These are phyloP conservation scores for Backusella circina DNA, from an alignment of 192 early-diverging fungal species.

Conservation along the genomic window DNA sequence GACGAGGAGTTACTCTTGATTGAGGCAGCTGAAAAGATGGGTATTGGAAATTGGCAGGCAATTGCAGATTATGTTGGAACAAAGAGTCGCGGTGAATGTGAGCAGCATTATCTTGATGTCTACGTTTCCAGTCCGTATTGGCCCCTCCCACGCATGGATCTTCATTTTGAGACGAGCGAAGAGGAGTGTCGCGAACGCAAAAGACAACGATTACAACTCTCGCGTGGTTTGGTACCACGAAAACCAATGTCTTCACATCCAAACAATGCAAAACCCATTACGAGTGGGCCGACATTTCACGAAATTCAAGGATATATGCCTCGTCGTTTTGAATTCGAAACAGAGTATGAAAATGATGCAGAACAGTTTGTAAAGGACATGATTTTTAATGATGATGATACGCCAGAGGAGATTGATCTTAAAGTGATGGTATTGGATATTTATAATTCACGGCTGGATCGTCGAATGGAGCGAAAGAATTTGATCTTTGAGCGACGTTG, in stretches of 20 bases:
- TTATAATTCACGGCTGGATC: slow-evolving; percentile 86
- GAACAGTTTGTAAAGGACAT: slow-evolving; percentile 95
- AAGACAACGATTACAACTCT: slow-evolving; percentile 23
- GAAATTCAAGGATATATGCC: slow-evolving; percentile 99
- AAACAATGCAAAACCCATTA: slow-evolving; percentile 53
- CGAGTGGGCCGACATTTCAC: slow-evolving; percentile 87
- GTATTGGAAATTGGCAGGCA: slow-evolving; percentile 97
- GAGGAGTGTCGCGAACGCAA: slow-evolving; percentile 33
- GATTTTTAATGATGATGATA: slow-evolving; percentile 84
- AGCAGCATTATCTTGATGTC: slow-evolving; percentile 83
- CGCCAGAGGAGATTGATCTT: slow-evolving; percentile 82
- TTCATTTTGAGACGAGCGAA: slow-evolving; percentile 59
- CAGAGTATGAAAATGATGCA: slow-evolving; percentile 95
- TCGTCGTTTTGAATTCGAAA: slow-evolving; percentile 91
- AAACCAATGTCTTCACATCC: slow-evolving; percentile 14
- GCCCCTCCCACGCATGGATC: slow-evolving; percentile 82
- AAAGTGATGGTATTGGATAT: slow-evolving; percentile 89
- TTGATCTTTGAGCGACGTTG: slow-evolving; percentile 89
- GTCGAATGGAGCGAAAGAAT: slow-evolving; percentile 77
- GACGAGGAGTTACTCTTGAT: slow-evolving; percentile 95
- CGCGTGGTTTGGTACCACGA: slow-evolving; percentile 11
- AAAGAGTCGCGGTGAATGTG: slow-evolving; percentile 84
- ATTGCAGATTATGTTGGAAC: slow-evolving; percentile 92
- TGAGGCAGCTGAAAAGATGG: slow-evolving; percentile 86
- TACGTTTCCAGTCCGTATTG: slow-evolving; percentile 74